Evolutionary conservation across 1,284 basidiomycete genomes (phyloP), one percentile per base, ranked within the genome.

Genomic region (Trichosporon inkin): DNA sequence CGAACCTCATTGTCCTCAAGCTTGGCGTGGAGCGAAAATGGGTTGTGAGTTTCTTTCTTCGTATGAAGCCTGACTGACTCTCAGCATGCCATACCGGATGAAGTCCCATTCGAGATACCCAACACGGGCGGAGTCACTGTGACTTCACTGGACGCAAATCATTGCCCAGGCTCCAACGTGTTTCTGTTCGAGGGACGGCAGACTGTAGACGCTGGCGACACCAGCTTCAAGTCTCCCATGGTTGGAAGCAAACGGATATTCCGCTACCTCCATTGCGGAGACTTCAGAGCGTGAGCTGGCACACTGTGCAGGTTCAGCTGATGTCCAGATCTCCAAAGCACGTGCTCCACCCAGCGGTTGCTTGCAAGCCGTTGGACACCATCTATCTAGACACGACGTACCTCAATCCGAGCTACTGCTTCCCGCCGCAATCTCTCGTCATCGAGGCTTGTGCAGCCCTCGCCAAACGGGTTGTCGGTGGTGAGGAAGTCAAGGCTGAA

Each of bases 381-480:
- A 84, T 94, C 53, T 99, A 99, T 74, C 83, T 99, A 24, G 96
- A 99, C 76, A 98, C 95, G 7, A 99, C 96, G 0, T 99, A 99
- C 76, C 82, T 97, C 39, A 89, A 96, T 70, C 90, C 94, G 0
- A 70, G 92, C 84, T 97, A 98, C 75, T 91, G 88, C 56, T 99
- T 99, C 69, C 92, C 96, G 0, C 89, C 95, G 2, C 95, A 99
- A 71, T 86, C 91, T 13, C 84, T 89, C 49, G 95, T 99, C 36
- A 88, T 98, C 39, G 84, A 88, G 32, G 94, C 95, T 0, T 98
- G 95, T 72, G 91, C 90, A 0, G 86, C 91, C 52, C 81, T 97
- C 2, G 88, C 90, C 1, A 53, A 68, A 47, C 73, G 73, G 49
- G 59, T 67, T 10, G 67, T 69, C 10, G 64, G 70, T 40, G 56